A percentile compares a stretch with the other conserved stretches of the same genome.
Conservation (phyloP, 2,329 filamentous ascomycete species). For the Dryadomyces quercivorus region DNA sequence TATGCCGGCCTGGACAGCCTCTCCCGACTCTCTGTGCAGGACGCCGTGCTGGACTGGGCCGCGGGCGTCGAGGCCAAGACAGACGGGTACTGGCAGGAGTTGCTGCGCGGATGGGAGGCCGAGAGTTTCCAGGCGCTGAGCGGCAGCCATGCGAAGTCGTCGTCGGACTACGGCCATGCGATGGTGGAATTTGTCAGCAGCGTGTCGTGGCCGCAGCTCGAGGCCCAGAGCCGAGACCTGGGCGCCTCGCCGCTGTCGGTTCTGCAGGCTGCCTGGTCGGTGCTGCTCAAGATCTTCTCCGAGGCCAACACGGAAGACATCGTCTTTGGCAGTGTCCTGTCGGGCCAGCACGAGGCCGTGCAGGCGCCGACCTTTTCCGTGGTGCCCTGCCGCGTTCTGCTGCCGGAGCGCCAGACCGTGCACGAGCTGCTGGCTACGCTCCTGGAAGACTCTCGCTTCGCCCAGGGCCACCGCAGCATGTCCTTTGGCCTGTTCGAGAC, state of each 20-base stretch:
- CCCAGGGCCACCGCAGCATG: constrained; percentile 14
- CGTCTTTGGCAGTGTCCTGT: constrained; percentile 21
- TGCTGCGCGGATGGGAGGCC: constrained; percentile 12
- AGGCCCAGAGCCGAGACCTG: constrained; percentile 12
- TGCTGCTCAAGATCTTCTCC: constrained; percentile 20
- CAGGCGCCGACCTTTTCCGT: constrained; percentile 23
- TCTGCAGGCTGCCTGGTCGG: constrained; percentile 23
- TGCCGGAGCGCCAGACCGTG: constrained; percentile 7
- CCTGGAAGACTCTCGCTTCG: constrained; percentile 3
- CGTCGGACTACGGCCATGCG: background rate
- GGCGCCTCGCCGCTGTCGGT: constrained; percentile 20
- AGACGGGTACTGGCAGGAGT: constrained; percentile 7
- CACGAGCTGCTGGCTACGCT: background rate
- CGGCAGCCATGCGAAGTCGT: constrained; percentile 10
- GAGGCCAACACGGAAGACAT: constrained; percentile 21
- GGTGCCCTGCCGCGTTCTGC: constrained; percentile 19
- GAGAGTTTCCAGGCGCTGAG: constrained; percentile 13
- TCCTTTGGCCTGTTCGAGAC: constrained; percentile 16
- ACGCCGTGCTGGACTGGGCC: background rate
- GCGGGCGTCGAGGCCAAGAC: constrained; percentile 6
- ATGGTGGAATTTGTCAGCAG: background rate
- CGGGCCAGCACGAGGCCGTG: constrained; percentile 16
- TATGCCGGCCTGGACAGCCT: constrained; percentile 12
- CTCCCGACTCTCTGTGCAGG: constrained; percentile 7
- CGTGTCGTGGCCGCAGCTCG: background rate